Evolutionary conservation across 345 rosid species (phyloP), one percentile per base, ranked within the genome.

Genomic region (Schrenkiella parvula): DNA sequence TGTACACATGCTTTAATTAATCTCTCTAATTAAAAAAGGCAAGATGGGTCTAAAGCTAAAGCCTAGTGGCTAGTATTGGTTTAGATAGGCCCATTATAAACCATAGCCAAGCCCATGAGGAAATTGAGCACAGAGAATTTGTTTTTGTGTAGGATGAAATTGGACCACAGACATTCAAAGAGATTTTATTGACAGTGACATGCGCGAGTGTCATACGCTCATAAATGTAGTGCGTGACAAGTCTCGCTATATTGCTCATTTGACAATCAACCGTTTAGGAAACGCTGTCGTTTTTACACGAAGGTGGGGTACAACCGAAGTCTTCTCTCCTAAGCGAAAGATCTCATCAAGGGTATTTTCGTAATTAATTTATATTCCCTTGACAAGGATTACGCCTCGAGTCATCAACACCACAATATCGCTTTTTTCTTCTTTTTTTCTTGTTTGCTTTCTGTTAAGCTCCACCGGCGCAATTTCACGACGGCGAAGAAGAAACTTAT

Each of bases 351-450:
- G 78, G 78, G 68, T 15, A 48, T 1, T 35, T 9, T 0, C 8
- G 71, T 65, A 62, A 23, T 43, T 44, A n/a, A 42, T n/a, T n/a
- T n/a, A 68, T 23, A 71, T 25, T 19, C 9, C 29, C 21, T 18
- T 31, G 15, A 39, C 64, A 69, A 17, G 15, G 61, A 60, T 60
- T 2, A 47, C 63, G 63, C 57, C 39, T 58, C 28, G 47, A 54
- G 52, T 37, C n/a, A 3, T 39, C 22, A 28, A 25, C 74, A 70
- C 50, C 75, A 70, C 75, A 71, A 50, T 47, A 22, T 31, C 57
- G 46, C 47, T 34, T 34, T 55, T 10, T 6, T 37, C 2, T 37
- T 10, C n/a, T 9, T 35, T 35, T 7, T 35, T 10, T 10, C 3
- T 6, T 8, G 26, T 2, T 22, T 19, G 13, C 64, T 68, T 71